Evolutionary conservation across 1,284 basidiomycete species (phyloP), one percentile per base, ranked within the genome.

Genomic region (Pseudozyma hubeiensis): DNA sequence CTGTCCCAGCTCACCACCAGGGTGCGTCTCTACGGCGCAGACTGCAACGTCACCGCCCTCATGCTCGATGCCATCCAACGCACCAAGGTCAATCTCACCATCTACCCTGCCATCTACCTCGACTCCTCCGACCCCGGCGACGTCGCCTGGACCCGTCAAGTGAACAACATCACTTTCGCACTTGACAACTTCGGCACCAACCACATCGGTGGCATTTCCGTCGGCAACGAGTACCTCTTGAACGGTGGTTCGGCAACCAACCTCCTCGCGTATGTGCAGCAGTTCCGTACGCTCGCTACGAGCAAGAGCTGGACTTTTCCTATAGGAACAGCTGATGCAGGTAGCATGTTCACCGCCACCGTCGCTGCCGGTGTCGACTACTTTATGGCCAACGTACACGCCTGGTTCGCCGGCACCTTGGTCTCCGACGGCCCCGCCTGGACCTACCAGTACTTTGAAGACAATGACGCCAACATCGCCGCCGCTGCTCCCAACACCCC

Each of bases 181-280:
- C 53, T 74, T 30, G 57, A 67, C 54, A 56, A 50, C 46, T 74
- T 48, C 35, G 71, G 71, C 11, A 74, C 66, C 3, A 47, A 64
- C 34, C 58, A 69, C 43, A 49, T 70, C 16, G 65, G 66, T 3
- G 66, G 71, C 44, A 43, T 74, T 34, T 59, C 66, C 44, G 66
- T 74, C 39, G 71, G 71, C 37, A 74, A 74, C 54, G 71, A 74
- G 33, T 74, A 61, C 24, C 60, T 74, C 19, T 53, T 73, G 47
- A 45, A 69, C 35, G 70, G 60, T 16, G 61, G 61, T 5, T 65
- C 61, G 2, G 60, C 59, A 4, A 57, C 65, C 37, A 55, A 54
- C 31, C 67, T 74, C 4, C 44, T 74, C 41, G 40, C 49, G 8
- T 74, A 64, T 19, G 71, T 74, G 7, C 55, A 69, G 14, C 24